Base-by-base conservation (phyloP, 164 flowering plant species). In the Nelumbo lutea region DNA sequence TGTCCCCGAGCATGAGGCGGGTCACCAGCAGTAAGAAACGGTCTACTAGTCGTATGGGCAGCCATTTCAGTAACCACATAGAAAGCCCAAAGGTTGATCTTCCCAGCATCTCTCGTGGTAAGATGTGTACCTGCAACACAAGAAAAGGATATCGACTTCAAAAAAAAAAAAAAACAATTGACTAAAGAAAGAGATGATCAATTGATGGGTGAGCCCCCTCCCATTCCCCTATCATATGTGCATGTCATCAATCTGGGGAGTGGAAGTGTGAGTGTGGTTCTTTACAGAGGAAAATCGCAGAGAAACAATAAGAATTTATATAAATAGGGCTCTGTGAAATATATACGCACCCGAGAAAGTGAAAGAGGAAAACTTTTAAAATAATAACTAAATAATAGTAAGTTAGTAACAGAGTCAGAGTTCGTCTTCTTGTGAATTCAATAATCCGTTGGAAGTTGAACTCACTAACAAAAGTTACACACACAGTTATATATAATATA, bases 31-130 rank as follows among this genome's bases (percentile, higher is more conserved):
- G 85, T 40, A 95, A 70, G 61, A 95, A 77, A 9, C 69, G 82
- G 77, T 94, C 98, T 61, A 90, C 98, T 14, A 89, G 63, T 56
- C 87, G 78, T 55, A 87, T 61, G 46, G 96, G 97, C 27, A 95
- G 48, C 99, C 97, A 89, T 83, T 88, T 92, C 59, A 90, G 88
- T 76, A 95, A 79, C 80, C 84, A 89, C 97, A 88, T 90, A 77
- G 97, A 84, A 74, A 92, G 48, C 66, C 87, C 97, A 68, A 92
- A 95, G 73, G 99, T 95, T 51, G 99, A 95, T 75, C 65, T 82
- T 8, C 99, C 97, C 40, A 95, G 79, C 89, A 95, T 87, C 85
- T 95, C 93, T 73, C 83, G 84, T 13, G 99, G 99, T 73, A 95
- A 72, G 47, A 95, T 79, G 83, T 95, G 98, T 80, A 95, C 89